phyloP scores from a whole-genome alignment of 805 yeast species.

The Maudiozyma serrabonitensis region DNA sequence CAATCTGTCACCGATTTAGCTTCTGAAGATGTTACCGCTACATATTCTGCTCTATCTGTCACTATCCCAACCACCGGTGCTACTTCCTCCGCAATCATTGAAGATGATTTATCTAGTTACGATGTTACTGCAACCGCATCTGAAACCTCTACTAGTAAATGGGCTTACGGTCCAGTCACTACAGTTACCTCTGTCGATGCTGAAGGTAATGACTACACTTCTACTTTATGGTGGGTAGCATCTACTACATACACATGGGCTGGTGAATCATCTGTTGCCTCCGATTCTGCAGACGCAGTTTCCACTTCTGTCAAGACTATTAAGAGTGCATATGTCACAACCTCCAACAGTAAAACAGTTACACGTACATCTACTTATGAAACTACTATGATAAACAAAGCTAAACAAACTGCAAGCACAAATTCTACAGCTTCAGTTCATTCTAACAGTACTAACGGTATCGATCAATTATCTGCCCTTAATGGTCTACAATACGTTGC shows the following conservation, averaged over 20 bases:
- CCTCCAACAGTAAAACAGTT: background rate
- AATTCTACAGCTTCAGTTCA: conserved; percentile 7
- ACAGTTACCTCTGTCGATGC: conserved; percentile 15
- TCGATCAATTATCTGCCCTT: background rate
- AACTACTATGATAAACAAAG: background rate
- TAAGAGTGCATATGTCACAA: conserved; percentile 1
- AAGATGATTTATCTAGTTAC: background rate
- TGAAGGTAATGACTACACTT: conserved; percentile 16
- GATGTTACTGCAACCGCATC: background rate
- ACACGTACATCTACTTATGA: conserved; percentile 1
- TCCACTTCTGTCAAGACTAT: background rate
- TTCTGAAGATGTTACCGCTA: background rate
- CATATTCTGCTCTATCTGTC: background rate
- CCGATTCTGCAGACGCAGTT: conserved; percentile 1
- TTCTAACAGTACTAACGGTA: conserved; percentile 12
- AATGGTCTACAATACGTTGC: conserved; percentile 1
- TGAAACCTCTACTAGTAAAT: conserved; percentile 2
- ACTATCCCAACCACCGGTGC: background rate
- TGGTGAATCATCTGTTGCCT: background rate
- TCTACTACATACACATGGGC: conserved; percentile 7
- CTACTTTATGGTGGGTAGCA: conserved; percentile 28
- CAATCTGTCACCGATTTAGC: background rate
- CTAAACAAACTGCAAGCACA: background rate
- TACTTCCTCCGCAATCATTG: too few species aligned
- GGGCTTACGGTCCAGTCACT: conserved; percentile 14